Conservation (phyloP, 1,139 yeast genomes). For the Suhomyces taliae region DNA sequence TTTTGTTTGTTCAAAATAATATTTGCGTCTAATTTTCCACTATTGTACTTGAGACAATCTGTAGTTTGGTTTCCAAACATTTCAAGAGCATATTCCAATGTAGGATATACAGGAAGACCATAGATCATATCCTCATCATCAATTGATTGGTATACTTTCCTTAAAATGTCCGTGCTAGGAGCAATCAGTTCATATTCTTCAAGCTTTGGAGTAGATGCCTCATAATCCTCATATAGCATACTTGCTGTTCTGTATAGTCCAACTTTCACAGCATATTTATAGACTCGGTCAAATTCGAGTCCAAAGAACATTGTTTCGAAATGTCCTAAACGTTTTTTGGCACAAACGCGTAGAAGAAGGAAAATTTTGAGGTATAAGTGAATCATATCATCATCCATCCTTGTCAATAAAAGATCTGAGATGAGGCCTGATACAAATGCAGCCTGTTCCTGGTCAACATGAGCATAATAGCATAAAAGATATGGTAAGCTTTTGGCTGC, state of each 20-base stretch:
- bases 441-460: conserved; percentile 15
- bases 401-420: background rate
- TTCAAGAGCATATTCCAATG: conserved; percentile 51
- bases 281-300: conserved; percentile 33
- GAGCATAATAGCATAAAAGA: conserved; percentile 25
- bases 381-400: background rate
- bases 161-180: conserved; percentile 2
- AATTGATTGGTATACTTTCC: conserved; percentile 45
- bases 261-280: conserved; percentile 34
- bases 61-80: conserved; percentile 38
- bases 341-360: conserved; percentile 47
- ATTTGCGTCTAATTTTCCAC: conserved; percentile 56
- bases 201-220: no score
- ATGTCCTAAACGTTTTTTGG: conserved; percentile 27
- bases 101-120: conserved; percentile 62
- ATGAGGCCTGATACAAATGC: conserved; percentile 5
- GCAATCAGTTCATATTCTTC: background rate
- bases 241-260: conserved; percentile 48
- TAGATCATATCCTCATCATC: conserved; percentile 61
- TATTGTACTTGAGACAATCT: conserved; percentile 51
- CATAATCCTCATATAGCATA: conserved; percentile 55
- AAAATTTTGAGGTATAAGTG: conserved; percentile 39
- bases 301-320: conserved; percentile 37
- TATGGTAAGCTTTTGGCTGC: conserved; percentile 26
- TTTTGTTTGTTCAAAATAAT: conserved; percentile 18